These are phyloP conservation scores for Anthracocystis setariae DNA, from an alignment of 1,284 basidiomycete genomes.

Conservation along the genomic window DNA sequence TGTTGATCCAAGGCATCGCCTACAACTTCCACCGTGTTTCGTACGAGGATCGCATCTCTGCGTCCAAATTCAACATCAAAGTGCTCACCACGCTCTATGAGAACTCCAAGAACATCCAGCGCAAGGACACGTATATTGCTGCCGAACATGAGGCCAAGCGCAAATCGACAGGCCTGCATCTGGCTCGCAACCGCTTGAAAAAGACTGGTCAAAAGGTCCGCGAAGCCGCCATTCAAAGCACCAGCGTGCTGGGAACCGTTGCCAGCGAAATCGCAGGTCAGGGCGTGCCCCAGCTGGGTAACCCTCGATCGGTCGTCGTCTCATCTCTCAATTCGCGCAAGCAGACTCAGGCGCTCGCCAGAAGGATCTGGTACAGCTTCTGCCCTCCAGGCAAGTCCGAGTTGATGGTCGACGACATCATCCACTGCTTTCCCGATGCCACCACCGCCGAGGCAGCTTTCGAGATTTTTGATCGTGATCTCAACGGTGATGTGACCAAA, in stretches of 20 bases:
- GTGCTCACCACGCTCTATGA: constrained; percentile 81
- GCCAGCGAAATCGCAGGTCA: constrained; percentile 73
- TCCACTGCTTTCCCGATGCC: constrained; percentile 74
- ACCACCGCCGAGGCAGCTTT: constrained; percentile 71
- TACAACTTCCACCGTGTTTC: constrained; percentile 86
- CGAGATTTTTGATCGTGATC: constrained; percentile 83
- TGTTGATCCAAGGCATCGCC: constrained; percentile 77
- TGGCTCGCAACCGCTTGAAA: constrained; percentile 27
- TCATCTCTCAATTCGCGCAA: constrained; percentile 69
- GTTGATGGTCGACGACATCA: constrained; percentile 78
- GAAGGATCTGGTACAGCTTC: constrained; percentile 88
- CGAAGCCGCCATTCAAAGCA: constrained; percentile 69
- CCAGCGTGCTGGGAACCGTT: constrained; percentile 69
- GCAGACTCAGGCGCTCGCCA: constrained; percentile 84
- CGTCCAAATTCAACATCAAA: constrained; percentile 83
- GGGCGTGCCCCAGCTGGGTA: constrained; percentile 75
- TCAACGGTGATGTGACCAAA: constrained; percentile 80
- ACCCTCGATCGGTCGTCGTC: constrained; percentile 44
- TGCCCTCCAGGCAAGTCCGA: constrained; percentile 69
- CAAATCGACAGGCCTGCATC: constrained; percentile 39
- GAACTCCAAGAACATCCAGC: constrained; percentile 72
- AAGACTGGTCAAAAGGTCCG: constrained; percentile 48
- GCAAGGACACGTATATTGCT: constrained; percentile 46
- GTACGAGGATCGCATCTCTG: constrained; percentile 84
- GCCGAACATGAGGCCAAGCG: constrained; percentile 49